A percentile compares a stretch with the other conserved stretches of the same genome.
These are phyloP conservation scores for Hermanozyma aechmeae DNA, from an alignment of 805 yeast genomes.

Conservation along the genomic window DNA sequence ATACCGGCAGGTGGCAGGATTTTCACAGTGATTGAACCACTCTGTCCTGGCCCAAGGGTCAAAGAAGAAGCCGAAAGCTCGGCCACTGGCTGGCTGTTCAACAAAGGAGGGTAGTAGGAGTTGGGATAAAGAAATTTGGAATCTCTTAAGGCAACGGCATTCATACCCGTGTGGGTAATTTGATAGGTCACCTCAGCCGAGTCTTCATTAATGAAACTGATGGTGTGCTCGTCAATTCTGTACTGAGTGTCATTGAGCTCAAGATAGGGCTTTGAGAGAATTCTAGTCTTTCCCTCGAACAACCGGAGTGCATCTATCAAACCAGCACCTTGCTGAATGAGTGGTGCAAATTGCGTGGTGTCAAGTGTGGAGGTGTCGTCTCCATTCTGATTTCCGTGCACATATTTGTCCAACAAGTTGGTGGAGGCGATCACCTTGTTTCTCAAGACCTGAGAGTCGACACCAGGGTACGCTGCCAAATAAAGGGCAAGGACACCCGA, in stretches of 20 bases:
- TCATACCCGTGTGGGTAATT: background rate
- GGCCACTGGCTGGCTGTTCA: background rate
- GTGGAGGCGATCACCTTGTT: constrained; percentile 1
- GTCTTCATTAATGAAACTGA: constrained; percentile 1
- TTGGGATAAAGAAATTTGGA: background rate
- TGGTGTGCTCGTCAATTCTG: constrained; percentile 1
- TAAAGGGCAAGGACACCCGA: constrained; percentile 1
- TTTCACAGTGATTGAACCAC: background rate
- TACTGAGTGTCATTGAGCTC: constrained; percentile 1
- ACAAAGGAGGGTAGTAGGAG: constrained; percentile 1
- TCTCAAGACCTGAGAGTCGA: background rate
- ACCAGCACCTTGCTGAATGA: constrained; percentile 1
- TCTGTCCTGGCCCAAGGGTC: constrained; percentile 1
- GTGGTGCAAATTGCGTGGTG: background rate
- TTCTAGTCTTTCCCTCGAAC: background rate
- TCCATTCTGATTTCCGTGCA: background rate
- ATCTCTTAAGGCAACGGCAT: background rate
- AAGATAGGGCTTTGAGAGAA: constrained; percentile 1
- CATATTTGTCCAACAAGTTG: background rate
- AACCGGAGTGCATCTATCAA: background rate
- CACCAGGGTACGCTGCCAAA: background rate
- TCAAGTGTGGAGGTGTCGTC: background rate
- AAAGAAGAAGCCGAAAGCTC: too few species aligned
- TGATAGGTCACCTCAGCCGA: background rate
- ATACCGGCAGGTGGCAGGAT: constrained; percentile 1